Evolutionary conservation across 805 yeast species (phyloP).

Genomic region (Lachancea nothofagi): DNA sequence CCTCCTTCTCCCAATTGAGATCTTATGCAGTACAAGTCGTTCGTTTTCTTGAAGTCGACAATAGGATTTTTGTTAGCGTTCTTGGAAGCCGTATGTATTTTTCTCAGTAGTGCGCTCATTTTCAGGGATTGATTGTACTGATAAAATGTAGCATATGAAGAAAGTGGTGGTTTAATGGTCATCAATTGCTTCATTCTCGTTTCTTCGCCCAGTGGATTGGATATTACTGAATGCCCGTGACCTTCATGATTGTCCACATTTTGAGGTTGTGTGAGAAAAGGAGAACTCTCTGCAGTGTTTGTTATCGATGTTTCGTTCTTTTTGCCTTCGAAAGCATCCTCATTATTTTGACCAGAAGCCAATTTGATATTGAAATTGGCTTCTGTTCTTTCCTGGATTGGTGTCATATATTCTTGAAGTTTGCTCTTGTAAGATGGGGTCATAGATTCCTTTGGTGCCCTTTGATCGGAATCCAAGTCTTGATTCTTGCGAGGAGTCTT

Average conservation of each 20-base stretch:
- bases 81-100: slow-evolving; percentile 37
- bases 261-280: slow-evolving; percentile 30
- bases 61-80: slow-evolving; percentile 34
- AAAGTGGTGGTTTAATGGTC: slow-evolving; percentile 35
- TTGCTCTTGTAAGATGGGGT: slow-evolving; percentile 12
- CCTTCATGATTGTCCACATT: background rate
- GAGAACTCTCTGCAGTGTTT: slow-evolving; percentile 23
- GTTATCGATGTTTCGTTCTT: slow-evolving; percentile 4
- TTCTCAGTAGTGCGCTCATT: slow-evolving; percentile 33
- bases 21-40: slow-evolving; percentile 34
- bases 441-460: slow-evolving; percentile 1
- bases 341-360: slow-evolving; percentile 16
- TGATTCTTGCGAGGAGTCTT: slow-evolving; percentile 7
- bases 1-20: slow-evolving; percentile 74
- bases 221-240: slow-evolving; percentile 13
- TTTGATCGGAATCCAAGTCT: slow-evolving; percentile 3
- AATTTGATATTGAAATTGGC: slow-evolving; percentile 6
- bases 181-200: slow-evolving; percentile 38
- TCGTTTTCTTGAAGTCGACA: slow-evolving; percentile 32
- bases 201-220: slow-evolving; percentile 43
- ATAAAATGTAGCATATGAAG: slow-evolving; percentile 30
- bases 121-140: slow-evolving; percentile 31
- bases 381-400: slow-evolving; percentile 28
- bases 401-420: slow-evolving; percentile 24
- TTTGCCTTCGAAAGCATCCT: slow-evolving; percentile 14